These are phyloP conservation scores for Draba incana DNA, from an alignment of 345 rosid genomes.

Conservation along the genomic window DNA sequence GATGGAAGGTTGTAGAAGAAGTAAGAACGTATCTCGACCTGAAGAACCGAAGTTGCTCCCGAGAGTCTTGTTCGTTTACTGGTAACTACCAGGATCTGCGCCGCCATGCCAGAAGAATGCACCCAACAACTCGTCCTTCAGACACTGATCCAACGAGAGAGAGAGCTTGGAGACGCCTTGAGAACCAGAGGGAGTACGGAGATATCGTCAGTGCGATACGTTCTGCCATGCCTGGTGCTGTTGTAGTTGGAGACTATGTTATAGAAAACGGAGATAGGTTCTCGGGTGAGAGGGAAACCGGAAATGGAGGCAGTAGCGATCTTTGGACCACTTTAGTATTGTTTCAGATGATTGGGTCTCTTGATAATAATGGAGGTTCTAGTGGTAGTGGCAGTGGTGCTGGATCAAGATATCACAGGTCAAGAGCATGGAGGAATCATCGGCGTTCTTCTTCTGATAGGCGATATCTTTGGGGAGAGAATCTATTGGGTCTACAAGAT, in stretches of 20 bases:
- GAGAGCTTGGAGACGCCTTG: conserved; percentile 83
- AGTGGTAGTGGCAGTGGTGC: conserved; percentile 47
- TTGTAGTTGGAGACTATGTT: conserved; percentile 93
- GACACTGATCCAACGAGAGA: conserved; percentile 86
- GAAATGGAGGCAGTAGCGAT: conserved; percentile 50
- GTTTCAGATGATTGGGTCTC: conserved; percentile 84
- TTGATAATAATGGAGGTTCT: conserved; percentile 48
- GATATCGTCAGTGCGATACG: conserved; percentile 87
- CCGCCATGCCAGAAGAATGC: conserved; percentile 82
- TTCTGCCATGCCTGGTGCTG: conserved; percentile 90
- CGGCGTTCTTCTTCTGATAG: conserved; percentile 69
- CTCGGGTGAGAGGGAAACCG: conserved; percentile 58
- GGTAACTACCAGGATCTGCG: conserved; percentile 89
- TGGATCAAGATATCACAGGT: conserved; percentile 62
- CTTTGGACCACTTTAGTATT: conserved; percentile 72
- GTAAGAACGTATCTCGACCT: conserved; percentile 75
- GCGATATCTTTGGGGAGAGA: conserved; percentile 88
- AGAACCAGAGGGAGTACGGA: conserved; percentile 76
- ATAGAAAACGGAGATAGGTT: conserved; percentile 83
- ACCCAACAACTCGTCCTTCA: conserved; percentile 76
- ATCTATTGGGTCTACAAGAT: conserved; percentile 77
- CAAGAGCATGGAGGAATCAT: conserved; percentile 80
- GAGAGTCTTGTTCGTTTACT: conserved; percentile 71
- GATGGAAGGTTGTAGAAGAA: conserved; percentile 76
- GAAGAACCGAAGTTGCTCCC: conserved; percentile 78